phyloP scores from a whole-genome alignment of 495 filamentous ascomycete genomes.

The Penicillium robsamsonii region DNA sequence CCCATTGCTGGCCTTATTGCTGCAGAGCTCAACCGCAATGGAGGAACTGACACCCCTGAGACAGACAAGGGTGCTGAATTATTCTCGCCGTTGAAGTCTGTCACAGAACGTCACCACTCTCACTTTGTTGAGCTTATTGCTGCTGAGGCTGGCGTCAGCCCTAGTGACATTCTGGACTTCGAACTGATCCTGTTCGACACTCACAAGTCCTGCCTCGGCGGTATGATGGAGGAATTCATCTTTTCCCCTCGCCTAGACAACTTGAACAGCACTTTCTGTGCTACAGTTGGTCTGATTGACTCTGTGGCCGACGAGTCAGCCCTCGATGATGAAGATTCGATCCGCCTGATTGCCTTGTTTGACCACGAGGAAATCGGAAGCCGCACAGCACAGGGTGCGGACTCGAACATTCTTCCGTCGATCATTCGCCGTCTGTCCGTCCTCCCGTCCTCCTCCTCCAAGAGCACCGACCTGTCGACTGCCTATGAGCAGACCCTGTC shows the following conservation, averaged over 20 bases:
- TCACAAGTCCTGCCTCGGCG: conserved; percentile 83
- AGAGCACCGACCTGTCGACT: conserved; percentile 57
- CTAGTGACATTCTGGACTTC: conserved; percentile 81
- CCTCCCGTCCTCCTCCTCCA: conserved; percentile 55
- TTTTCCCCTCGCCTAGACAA: conserved; percentile 93
- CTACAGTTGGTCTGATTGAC: conserved; percentile 73
- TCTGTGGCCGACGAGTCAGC: conserved; percentile 61
- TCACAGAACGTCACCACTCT: conserved; percentile 85
- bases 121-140: conserved; percentile 83
- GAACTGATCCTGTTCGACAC: conserved; percentile 96
- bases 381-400: conserved; percentile 84
- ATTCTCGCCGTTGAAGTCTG: conserved; percentile 66
- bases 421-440: conserved; percentile 85
- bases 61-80: conserved; percentile 44
- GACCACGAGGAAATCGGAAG: conserved; percentile 98
- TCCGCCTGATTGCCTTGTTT: conserved; percentile 88
- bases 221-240: conserved; percentile 89
- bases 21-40: conserved; percentile 78
- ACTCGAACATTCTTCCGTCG: conserved; percentile 86
- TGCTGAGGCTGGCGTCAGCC: conserved; percentile 65
- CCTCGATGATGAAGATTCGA: conserved; percentile 72
- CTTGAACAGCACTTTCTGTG: conserved; percentile 91
- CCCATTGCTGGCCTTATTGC: conserved; percentile 87
- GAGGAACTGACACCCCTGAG: conserved; percentile 38
- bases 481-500: conserved; percentile 92